Evolutionary conservation across 2,329 filamentous ascomycete species (phyloP), one percentile per base, ranked within the genome.

Genomic region (Ophiobolus disseminans): DNA sequence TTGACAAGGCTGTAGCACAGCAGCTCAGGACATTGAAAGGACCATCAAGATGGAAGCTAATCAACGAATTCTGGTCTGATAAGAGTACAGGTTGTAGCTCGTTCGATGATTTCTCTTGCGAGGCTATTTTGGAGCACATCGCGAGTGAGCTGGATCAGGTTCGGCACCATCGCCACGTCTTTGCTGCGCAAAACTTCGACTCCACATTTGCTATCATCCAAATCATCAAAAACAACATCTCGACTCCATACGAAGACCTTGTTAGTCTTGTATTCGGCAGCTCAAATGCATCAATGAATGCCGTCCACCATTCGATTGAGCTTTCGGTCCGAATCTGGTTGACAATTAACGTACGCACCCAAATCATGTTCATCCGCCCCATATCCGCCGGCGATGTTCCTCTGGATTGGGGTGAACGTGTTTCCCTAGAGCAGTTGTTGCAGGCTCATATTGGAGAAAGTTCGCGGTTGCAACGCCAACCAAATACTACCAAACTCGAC

Each of bases 321-420:
- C 40, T 58, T 5, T 40, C 45, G 2, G 36, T 53, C 20, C 48
- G 51, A 3, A 5, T 58, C 17, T 58, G 51, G 55, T 40, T 55
- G 19, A 53, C 45, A 2, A 20, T 58, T 25, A 52, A 55, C 38
- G 31, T 55, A 7, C 51, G 48, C n/a, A 39, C 48, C 5, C 19
- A 40, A 10, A 21, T 38, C 10, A 36, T 57, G 13, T 32, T 38
- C 9, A 42, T 51, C 5, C 50, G 54, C 5, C 49, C 45, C 6
- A 48, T 38, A 31, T 47, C 37, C 32, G 36, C 45, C 2, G 34
- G 47, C 26, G 50, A 53, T 16, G 14, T 13, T 3, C 47, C 46
- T n/a, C 20, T 53, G 4, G 43, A 53, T 13, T 57, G 53, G 53
- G 19, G 26, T 7, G 13, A 28, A 21, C 19, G 38, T 28, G 14